Conservation (phyloP, 768 basidiomycete species). For the Psilocybe cubensis region DNA sequence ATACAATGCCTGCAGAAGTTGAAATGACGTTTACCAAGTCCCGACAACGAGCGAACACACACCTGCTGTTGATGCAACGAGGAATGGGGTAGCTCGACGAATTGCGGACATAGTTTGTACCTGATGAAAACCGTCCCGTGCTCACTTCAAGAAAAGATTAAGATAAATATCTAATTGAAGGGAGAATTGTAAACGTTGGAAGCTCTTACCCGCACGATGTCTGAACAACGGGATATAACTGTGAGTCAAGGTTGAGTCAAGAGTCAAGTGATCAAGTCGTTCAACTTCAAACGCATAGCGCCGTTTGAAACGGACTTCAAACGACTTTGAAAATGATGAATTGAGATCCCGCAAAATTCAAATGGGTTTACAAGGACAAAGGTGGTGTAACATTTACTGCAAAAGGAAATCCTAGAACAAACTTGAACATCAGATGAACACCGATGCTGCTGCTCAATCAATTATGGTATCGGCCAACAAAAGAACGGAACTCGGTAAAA, state of each 20-base stretch:
- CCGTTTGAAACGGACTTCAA: slow-evolving; percentile 17
- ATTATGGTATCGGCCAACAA: slow-evolving; percentile 5
- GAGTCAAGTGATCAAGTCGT: slow-evolving; percentile 5
- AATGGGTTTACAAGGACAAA: slow-evolving; percentile 12
- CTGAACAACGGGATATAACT: background rate
- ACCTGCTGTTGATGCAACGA: slow-evolving; percentile 66
- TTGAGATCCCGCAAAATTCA: slow-evolving; percentile 13
- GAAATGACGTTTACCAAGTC: background rate
- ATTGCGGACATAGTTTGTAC: slow-evolving; percentile 27
- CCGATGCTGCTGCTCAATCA: background rate
- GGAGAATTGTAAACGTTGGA: background rate
- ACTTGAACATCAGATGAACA: background rate
- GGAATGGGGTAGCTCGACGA: slow-evolving; percentile 50
- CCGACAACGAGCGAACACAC: slow-evolving; percentile 9
- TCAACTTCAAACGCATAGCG: background rate
- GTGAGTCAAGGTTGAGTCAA: background rate
- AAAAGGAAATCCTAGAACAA: slow-evolving; percentile 20
- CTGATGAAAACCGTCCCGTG: background rate
- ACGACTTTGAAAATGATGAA: slow-evolving; percentile 14
- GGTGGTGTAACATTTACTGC: slow-evolving; percentile 21
- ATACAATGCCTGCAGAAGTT: slow-evolving; percentile 50
- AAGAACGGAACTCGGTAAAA: background rate
- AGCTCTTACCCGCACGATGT: background rate
- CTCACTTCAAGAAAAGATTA: background rate
- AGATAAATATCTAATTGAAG: background rate